Evolutionary conservation across 495 filamentous ascomycete species (phyloP).

Genomic region (Entonaema liquescens): DNA sequence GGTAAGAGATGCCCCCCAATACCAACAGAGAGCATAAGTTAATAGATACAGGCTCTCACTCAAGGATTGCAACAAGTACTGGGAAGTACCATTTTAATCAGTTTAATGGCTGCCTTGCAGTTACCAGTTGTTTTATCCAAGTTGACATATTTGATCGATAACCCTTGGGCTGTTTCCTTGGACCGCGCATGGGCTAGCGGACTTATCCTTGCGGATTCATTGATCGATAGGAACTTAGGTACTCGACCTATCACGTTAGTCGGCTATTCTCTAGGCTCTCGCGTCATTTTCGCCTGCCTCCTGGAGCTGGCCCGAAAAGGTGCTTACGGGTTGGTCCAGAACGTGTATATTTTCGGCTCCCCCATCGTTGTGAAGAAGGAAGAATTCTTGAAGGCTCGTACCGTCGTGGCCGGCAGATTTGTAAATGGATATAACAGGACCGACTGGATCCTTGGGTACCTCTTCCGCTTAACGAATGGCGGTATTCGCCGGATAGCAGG

Average conservation of each 20-base stretch:
- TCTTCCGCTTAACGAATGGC: conserved; percentile 93
- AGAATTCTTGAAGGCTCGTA: conserved; percentile 82
- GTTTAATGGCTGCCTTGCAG: conserved; percentile 93
- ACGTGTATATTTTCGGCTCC: conserved; percentile 93
- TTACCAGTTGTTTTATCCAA: conserved; percentile 93
- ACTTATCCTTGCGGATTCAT: conserved; percentile 92
- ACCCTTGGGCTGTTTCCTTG: conserved; percentile 95
- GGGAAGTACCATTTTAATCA: conserved; percentile 85
- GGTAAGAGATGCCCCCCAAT: conserved; percentile 58
- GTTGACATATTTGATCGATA: conserved; percentile 95
- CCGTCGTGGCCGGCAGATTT: conserved; percentile 87
- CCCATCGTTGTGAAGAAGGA: conserved; percentile 92
- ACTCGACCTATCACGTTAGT: conserved; percentile 93
- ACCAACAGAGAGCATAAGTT: background rate
- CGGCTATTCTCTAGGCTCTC: conserved; percentile 90
- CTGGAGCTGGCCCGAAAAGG: conserved; percentile 85
- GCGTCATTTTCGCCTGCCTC: conserved; percentile 93
- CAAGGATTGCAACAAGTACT: conserved; percentile 96
- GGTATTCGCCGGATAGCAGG: conserved; percentile 92
- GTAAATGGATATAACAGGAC: conserved; percentile 94
- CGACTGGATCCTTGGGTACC: conserved; percentile 98
- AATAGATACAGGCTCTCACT: conserved; percentile 75
- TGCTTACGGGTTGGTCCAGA: conserved; percentile 92
- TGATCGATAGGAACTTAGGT: conserved; percentile 91
- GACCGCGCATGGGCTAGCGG: conserved; percentile 88